Base-by-base conservation (phyloP, 2,329 filamentous ascomycete species). In the Chrysoporthe cubensis region DNA sequence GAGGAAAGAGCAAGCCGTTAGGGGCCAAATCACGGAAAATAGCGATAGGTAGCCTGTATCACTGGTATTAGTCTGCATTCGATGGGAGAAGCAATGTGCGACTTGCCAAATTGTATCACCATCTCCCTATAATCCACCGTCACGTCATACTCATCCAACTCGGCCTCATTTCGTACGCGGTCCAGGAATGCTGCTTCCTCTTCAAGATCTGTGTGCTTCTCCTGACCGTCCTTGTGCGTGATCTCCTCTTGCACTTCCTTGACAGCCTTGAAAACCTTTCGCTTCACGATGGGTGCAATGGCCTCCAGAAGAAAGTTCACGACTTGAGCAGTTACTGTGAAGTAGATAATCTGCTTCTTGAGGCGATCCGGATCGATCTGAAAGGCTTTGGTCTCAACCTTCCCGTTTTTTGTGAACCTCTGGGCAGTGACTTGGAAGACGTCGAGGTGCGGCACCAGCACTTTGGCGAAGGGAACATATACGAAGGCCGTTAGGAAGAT, bases 401-500 rank as follows among this genome's bases (percentile, higher is more conserved):
- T 90, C 69, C 94, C 90, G 71, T 91, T 88, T 66, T 92, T 88
- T 0, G 90, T 91, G 72, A 97, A 90, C 0, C 89, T 89, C 74
- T 89, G 88, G 0, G 94, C 91, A 0, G 91, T 89, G 16, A 90
- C 80, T 70, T 88, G 87, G 81, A 97, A 95, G 67, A 97, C 81
- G 73, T 97, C 90, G 4, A 99, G 87, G 75, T 96, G 91, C 0
- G 96, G 95, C 0, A 96, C 88, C 13, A 99, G 87, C 58, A 93
- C 79, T 69, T 89, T 88, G 16, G 93, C 95, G 74, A 98, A 98
- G 0, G 95, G 95, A 26, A 97, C 92, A 74, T 97, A 98, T 71
- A 97, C 89, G 73, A 97, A 98, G 0, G 94, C 93, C 0, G 94
- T 97, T 21, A 98, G 86, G 75, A 97, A 90, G n/a, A 96, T 90